phyloP scores from a whole-genome alignment of 345 rosid genomes.

The Acer saccharum region DNA sequence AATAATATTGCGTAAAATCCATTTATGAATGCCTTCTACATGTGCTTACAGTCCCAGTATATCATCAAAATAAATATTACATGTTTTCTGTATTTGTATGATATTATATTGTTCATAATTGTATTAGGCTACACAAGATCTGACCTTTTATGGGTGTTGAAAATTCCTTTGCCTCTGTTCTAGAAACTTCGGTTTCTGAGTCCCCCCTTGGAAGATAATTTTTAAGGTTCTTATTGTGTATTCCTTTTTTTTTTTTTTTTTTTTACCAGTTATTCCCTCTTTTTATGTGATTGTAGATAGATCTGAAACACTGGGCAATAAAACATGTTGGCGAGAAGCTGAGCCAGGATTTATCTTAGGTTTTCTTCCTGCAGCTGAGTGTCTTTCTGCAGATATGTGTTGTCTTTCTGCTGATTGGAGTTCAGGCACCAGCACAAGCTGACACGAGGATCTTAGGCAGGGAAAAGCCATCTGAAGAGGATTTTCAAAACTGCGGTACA shows the following conservation, averaged over 20 bases:
- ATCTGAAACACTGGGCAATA: neutral
- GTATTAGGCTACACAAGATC: neutral
- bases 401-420: constrained; percentile 12
- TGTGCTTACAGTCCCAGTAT: neutral
- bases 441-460: neutral
- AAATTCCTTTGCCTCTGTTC: neutral
- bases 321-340: neutral
- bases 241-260: neutral
- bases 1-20: neutral
- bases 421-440: neutral
- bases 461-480: constrained; percentile 19
- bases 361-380: constrained; percentile 17
- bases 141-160: neutral
- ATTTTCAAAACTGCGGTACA: constrained; percentile 3
- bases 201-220: neutral
- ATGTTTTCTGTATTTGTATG: neutral
- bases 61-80: neutral
- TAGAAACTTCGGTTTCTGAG: neutral
- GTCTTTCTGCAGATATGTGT: constrained; percentile 12
- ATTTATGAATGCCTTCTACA: neutral
- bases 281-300: constrained; percentile 8
- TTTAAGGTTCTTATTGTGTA: neutral
- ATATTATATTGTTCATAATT: neutral
- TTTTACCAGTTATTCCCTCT: neutral
- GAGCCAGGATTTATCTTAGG: neutral